phyloP scores from a whole-genome alignment of 306 rosid species.

The Cyamopsis tetragonoloba region DNA sequence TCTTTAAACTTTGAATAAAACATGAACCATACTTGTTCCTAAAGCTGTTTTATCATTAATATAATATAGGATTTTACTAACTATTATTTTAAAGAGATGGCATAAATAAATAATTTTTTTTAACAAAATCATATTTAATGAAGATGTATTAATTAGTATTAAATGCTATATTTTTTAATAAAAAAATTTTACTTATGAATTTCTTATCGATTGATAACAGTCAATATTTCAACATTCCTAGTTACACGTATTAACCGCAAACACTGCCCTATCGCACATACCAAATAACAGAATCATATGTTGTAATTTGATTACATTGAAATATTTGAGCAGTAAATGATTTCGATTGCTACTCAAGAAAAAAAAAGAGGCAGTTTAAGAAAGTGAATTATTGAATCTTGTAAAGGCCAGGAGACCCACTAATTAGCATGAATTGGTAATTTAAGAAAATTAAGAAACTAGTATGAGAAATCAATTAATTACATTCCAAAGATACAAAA shows the following conservation, averaged over 20 bases:
- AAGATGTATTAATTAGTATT: too few species aligned
- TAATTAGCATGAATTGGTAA: slow-evolving; percentile 2
- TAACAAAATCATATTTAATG: too few species aligned
- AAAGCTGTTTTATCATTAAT: too few species aligned
- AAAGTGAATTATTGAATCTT: slow-evolving; percentile 2
- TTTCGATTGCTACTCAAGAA: neutral
- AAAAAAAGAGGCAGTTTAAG: neutral
- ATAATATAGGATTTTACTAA: too few species aligned
- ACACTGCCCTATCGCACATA: neutral
- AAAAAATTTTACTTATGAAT: too few species aligned
- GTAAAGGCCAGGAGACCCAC: neutral
- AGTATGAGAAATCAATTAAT: neutral
- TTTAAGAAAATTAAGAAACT: neutral
- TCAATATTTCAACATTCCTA: neutral
- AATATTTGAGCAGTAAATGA: neutral
- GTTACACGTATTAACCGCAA: neutral
- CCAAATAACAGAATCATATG: neutral
- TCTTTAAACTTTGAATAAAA: too few species aligned
- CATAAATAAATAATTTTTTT: too few species aligned
- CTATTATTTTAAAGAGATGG: too few species aligned
- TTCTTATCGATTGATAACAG: neutral
- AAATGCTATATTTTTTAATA: too few species aligned
- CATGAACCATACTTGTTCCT: too few species aligned
- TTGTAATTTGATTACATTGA: neutral
- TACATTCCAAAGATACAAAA: neutral